These are phyloP conservation scores for Glycine soja DNA, from an alignment of 306 rosid species.

Conservation along the genomic window DNA sequence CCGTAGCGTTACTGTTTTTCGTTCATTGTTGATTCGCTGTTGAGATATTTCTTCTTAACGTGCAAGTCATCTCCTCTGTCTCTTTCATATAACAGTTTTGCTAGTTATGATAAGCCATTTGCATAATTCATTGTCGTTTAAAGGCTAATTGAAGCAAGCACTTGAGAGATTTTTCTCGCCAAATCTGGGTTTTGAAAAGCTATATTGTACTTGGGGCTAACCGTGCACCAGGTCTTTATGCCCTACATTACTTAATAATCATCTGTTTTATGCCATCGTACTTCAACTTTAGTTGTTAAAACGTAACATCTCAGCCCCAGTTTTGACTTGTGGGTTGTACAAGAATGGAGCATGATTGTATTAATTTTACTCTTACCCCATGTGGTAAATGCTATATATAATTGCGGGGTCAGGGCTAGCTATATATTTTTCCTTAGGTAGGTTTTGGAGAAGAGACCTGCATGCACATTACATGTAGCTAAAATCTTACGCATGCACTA, in stretches of 20 bases:
- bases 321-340: constrained; percentile 5
- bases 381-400: not conserved
- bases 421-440: not conserved
- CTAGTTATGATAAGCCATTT: constrained; percentile 38
- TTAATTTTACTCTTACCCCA: not conserved
- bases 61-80: constrained; percentile 31
- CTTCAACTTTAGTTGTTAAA: constrained; percentile 45
- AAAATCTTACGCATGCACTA: constrained; percentile 23
- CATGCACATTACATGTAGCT: constrained; percentile 18
- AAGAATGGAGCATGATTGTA: not conserved
- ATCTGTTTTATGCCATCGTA: not conserved
- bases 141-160: constrained; percentile 35
- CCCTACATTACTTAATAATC: constrained; percentile 28
- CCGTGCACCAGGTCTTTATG: constrained; percentile 22
- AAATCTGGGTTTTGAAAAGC: constrained; percentile 26
- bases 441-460: constrained; percentile 13
- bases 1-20: constrained; percentile 32
- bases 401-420: not conserved
- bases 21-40: constrained; percentile 16
- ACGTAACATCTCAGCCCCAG: constrained; percentile 37
- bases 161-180: not conserved
- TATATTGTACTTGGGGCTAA: constrained; percentile 16
- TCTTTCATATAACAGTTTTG: constrained; percentile 33
- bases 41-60: constrained; percentile 37
- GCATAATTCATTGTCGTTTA: constrained; percentile 21